Conservation (phyloP, 2,329 filamentous ascomycete species). For the Verticillium longisporum region DNA sequence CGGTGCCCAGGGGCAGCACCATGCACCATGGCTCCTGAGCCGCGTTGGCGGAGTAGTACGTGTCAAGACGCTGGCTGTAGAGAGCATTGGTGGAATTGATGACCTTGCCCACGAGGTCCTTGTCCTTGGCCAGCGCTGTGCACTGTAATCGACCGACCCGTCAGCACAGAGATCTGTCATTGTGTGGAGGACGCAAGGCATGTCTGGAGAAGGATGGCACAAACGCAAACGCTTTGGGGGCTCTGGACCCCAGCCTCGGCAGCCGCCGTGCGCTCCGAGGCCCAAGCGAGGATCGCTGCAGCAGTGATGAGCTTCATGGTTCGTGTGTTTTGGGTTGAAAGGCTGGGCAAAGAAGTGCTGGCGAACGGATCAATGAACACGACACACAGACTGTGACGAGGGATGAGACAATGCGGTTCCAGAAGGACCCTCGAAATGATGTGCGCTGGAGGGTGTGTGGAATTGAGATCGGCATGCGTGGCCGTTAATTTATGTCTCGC, state of each 20-base stretch:
- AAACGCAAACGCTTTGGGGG: conserved; percentile 3
- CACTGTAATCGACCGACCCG: conserved; percentile 13
- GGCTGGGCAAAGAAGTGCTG: not conserved
- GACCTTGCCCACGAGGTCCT: conserved; percentile 12
- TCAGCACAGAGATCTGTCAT: not conserved
- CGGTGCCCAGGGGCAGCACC: conserved; percentile 2
- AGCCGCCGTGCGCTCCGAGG: not conserved
- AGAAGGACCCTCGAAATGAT: not conserved
- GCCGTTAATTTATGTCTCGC: not conserved
- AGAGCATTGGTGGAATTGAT: not conserved
- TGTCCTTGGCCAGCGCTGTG: conserved; percentile 12
- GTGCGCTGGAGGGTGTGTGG: not conserved
- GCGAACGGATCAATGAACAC: not conserved
- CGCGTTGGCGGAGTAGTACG: conserved; percentile 8
- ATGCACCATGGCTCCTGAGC: conserved; percentile 7
- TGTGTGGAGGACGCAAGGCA: too few relatives aligned
- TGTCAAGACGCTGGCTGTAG: conserved; percentile 3
- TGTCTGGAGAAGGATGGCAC: not conserved
- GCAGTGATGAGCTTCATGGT: conserved; percentile 3
- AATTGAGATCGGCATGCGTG: not conserved
- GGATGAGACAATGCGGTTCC: not conserved
- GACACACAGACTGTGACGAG: not conserved
- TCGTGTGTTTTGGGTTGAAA: not conserved
- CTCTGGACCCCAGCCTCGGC: not conserved
- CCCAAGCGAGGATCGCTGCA: conserved; percentile 2